A percentile compares a stretch with the other conserved stretches of the same genome.
Evolutionary conservation across 2,329 filamentous ascomycete genomes (phyloP).

Genomic region (Bertia moriformis): DNA sequence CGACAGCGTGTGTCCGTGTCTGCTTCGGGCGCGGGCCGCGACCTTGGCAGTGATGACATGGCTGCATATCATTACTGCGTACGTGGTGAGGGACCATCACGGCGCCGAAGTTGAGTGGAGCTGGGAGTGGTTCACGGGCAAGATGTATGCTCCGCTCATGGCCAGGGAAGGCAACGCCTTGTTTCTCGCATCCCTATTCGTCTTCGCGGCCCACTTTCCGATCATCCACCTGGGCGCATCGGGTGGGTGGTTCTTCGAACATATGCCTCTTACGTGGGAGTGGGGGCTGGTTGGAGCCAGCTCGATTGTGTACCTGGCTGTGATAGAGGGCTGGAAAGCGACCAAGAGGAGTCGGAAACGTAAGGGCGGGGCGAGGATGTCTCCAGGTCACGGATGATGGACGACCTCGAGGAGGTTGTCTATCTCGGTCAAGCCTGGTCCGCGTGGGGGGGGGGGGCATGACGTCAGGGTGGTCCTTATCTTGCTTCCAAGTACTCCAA

Average conservation of each 20-base stretch:
- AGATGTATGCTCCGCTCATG: slow-evolving; percentile 38
- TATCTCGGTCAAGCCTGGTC: no score
- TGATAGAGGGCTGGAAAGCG: slow-evolving; percentile 59
- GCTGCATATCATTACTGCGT: slow-evolving; percentile 52
- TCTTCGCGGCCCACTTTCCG: slow-evolving; percentile 44
- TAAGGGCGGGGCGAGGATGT: no score
- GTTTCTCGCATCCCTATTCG: slow-evolving; percentile 46
- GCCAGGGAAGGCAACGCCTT: slow-evolving; percentile 56
- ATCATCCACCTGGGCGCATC: slow-evolving; percentile 55
- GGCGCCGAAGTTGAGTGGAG: no score
- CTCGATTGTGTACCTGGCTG: slow-evolving; percentile 41
- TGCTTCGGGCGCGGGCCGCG: slow-evolving; percentile 52
- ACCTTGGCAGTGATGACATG: slow-evolving; percentile 59
- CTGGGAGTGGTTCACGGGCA: slow-evolving; percentile 47
- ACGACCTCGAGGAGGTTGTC: no score
- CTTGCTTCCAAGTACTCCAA: no score
- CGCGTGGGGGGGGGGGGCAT: no score
- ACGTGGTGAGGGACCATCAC: slow-evolving; percentile 64
- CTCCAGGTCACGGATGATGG: no score
- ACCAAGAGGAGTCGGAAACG: no score
- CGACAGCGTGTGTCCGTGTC: slow-evolving; percentile 31
- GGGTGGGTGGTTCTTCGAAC: slow-evolving; percentile 55
- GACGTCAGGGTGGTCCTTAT: no score
- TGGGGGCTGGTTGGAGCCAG: slow-evolving; percentile 55
- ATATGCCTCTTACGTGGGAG: slow-evolving; percentile 54